Evolutionary conservation across 495 filamentous ascomycete species (phyloP).

Genomic region (Tuber brumale): DNA sequence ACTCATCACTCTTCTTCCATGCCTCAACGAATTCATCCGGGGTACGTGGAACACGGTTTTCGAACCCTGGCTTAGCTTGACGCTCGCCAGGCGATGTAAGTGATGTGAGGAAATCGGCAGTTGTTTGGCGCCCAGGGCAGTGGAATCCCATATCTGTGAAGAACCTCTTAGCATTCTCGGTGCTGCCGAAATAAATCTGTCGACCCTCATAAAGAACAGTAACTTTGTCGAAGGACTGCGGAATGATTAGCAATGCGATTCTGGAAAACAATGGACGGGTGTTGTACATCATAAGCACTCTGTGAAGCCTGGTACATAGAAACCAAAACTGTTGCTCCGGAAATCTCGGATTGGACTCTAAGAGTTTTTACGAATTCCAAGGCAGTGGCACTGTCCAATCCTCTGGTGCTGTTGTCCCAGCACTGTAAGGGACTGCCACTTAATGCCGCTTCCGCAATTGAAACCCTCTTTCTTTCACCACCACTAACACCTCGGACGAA

Average conservation of each 20-base stretch:
- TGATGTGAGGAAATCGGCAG: slow-evolving; percentile 74
- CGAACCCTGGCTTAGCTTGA: slow-evolving; percentile 56
- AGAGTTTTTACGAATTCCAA: slow-evolving; percentile 71
- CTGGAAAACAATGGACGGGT: neutral
- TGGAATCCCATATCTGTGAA: slow-evolving; percentile 70
- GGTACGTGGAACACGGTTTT: slow-evolving; percentile 60
- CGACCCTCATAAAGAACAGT: slow-evolving; percentile 73
- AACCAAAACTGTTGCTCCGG: slow-evolving; percentile 61
- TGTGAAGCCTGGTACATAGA: slow-evolving; percentile 82
- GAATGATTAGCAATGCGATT: neutral
- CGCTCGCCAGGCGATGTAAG: slow-evolving; percentile 67
- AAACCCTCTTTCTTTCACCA: slow-evolving; percentile 77
- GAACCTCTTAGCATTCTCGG: slow-evolving; percentile 57
- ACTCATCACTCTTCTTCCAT: slow-evolving; percentile 64
- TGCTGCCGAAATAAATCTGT: slow-evolving; percentile 72
- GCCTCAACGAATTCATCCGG: slow-evolving; percentile 65
- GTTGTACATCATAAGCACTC: slow-evolving; percentile 57
- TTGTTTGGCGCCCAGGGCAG: slow-evolving; percentile 65
- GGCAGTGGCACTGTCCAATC: slow-evolving; percentile 72
- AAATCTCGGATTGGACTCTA: slow-evolving; percentile 58
- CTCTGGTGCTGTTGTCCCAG: slow-evolving; percentile 81
- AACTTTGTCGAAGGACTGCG: slow-evolving; percentile 62
- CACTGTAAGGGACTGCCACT: slow-evolving; percentile 64
- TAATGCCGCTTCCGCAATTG: slow-evolving; percentile 65
- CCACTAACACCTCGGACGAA: slow-evolving; percentile 73